A percentile compares a stretch with the other conserved stretches of the same genome.
Conservation (phyloP, 2,329 filamentous ascomycete species). For the Penicillium italicum region DNA sequence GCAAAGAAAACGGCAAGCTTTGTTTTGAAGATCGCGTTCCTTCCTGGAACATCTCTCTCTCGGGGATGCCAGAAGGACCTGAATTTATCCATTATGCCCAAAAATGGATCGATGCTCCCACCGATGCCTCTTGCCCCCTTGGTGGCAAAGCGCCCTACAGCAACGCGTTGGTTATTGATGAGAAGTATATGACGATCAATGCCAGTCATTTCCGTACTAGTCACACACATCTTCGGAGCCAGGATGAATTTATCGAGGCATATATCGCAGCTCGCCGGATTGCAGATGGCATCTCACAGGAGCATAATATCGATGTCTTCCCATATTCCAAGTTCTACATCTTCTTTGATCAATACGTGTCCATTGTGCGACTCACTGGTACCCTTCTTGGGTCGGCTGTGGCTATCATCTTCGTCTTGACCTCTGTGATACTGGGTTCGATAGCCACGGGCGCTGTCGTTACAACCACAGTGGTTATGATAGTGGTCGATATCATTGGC, state of each 20-base stretch:
- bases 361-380: slow-evolving; percentile 75
- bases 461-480: slow-evolving; percentile 86
- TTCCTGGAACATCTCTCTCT: slow-evolving; percentile 82
- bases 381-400: slow-evolving; percentile 78
- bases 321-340: slow-evolving; percentile 98
- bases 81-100: slow-evolving; percentile 85
- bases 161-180: slow-evolving; percentile 74
- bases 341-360: slow-evolving; percentile 96
- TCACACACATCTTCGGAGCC: slow-evolving; percentile 80
- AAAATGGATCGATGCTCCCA: slow-evolving; percentile 77
- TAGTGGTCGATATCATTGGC: slow-evolving; percentile 86
- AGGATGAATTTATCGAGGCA: slow-evolving; percentile 87
- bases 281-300: slow-evolving; percentile 66
- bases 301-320: slow-evolving; percentile 79
- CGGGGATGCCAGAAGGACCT: slow-evolving; percentile 87
- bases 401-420: slow-evolving; percentile 78
- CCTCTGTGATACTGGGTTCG: slow-evolving; percentile 77
- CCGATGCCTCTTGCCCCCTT: slow-evolving; percentile 78
- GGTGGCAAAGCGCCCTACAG: slow-evolving; percentile 86
- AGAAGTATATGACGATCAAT: slow-evolving; percentile 62
- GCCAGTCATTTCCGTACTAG: slow-evolving; percentile 90
- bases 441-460: slow-evolving; percentile 76
- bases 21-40: slow-evolving; percentile 78
- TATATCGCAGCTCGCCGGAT: slow-evolving; percentile 89
- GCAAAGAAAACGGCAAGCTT: slow-evolving; percentile 63